phyloP scores from a whole-genome alignment of 805 yeast genomes.

The Saturnispora zaruensis region DNA sequence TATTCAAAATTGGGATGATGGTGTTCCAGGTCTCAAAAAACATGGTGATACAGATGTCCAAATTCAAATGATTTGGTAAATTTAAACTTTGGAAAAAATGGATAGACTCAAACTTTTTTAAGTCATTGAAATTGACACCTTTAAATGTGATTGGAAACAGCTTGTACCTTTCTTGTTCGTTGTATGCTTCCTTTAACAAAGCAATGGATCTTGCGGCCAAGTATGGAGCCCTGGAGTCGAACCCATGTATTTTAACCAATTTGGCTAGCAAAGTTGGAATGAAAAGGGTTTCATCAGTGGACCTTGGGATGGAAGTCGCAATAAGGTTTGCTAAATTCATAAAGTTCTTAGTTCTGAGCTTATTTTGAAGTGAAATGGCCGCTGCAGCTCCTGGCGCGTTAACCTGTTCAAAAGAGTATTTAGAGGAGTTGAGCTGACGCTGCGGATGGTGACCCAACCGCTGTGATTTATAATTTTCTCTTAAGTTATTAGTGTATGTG shows the following conservation, averaged over 20 bases:
- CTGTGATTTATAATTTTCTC: not conserved
- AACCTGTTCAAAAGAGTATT: conserved; percentile 44
- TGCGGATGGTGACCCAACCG: conserved; percentile 6
- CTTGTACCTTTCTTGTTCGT: conserved; percentile 27
- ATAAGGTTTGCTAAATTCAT: conserved; percentile 47
- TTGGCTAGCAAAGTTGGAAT: conserved; percentile 64
- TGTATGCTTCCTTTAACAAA: conserved; percentile 46
- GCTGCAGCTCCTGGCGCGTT: conserved; percentile 78
- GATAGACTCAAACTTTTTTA: conserved; percentile 35
- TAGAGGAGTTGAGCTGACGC: conserved; percentile 12
- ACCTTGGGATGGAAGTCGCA: conserved; percentile 66
- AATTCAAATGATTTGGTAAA: conserved; percentile 44
- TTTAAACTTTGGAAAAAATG: conserved; percentile 36
- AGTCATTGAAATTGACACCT: conserved; percentile 31
- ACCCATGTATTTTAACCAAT: conserved; percentile 63
- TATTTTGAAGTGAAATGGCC: conserved; percentile 45
- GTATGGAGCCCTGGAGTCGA: conserved; percentile 60
- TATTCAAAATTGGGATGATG: conserved; percentile 60
- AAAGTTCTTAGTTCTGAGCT: conserved; percentile 35
- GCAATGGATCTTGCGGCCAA: conserved; percentile 66
- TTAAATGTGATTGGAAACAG: conserved; percentile 27
- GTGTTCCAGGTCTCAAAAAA: conserved; percentile 77
- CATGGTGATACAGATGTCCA: conserved; percentile 59
- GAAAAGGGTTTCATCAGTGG: conserved; percentile 70
- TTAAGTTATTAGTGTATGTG: not conserved